Evolutionary conservation across 2,329 filamentous ascomycete species (phyloP).

Genomic region (Gaeumannomyces sp.): DNA sequence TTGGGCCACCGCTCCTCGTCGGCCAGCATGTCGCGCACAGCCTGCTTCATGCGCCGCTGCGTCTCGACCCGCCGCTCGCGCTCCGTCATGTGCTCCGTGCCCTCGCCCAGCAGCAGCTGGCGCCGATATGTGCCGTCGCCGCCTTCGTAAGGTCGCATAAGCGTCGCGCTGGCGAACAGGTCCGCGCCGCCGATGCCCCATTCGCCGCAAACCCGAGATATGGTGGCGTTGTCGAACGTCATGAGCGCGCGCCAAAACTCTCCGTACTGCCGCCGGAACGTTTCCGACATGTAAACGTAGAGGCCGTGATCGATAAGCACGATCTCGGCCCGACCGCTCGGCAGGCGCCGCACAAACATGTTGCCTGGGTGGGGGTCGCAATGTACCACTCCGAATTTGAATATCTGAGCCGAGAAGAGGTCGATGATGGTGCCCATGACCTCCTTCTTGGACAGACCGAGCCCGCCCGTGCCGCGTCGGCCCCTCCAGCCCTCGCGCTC

Average conservation of each 20-base stretch:
- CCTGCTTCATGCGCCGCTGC: constrained; percentile 77
- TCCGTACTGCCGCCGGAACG: constrained; percentile 80
- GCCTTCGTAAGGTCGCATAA: constrained; percentile 86
- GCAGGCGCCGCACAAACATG: constrained; percentile 85
- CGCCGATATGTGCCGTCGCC: constrained; percentile 63
- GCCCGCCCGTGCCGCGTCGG: constrained; percentile 63
- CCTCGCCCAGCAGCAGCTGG: constrained; percentile 57
- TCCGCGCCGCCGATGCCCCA: constrained; percentile 91
- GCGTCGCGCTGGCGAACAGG: constrained; percentile 83
- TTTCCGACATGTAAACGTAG: constrained; percentile 82
- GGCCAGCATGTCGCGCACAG: constrained; percentile 60
- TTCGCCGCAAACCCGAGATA: constrained; percentile 61
- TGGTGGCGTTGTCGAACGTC: constrained; percentile 83
- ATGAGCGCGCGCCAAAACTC: constrained; percentile 91
- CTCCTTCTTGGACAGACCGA: constrained; percentile 74
- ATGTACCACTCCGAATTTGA: constrained; percentile 91
- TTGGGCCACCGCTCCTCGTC: constrained; percentile 87
- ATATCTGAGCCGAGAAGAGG: constrained; percentile 95
- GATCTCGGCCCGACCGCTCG: constrained; percentile 76
- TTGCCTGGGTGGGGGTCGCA: constrained; percentile 97
- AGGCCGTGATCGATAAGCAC: constrained; percentile 96
- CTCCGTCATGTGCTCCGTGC: constrained; percentile 46
- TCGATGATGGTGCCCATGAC: constrained; percentile 98
- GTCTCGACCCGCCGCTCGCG: constrained; percentile 81
- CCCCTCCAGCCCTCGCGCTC: constrained; percentile 76